These are phyloP conservation scores for Sanghuangporus sanghuang DNA, from an alignment of 1,284 basidiomycete genomes.

Conservation along the genomic window DNA sequence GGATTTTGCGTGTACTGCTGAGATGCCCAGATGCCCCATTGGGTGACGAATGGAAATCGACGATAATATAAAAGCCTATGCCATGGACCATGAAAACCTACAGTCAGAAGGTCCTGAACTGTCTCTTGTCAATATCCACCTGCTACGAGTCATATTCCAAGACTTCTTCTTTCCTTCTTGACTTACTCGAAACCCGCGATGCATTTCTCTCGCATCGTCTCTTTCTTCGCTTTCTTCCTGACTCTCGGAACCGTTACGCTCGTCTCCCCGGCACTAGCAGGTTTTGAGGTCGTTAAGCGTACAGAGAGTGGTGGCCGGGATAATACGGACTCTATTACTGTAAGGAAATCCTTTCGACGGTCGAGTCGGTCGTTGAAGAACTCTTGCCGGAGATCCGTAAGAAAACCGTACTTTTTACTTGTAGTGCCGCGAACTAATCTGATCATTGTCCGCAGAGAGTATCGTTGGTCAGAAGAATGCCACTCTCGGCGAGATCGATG, in stretches of 20 bases:
- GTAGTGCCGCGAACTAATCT: not conserved
- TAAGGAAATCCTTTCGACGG: not conserved
- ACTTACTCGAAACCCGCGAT: not conserved
- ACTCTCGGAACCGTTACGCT: not conserved
- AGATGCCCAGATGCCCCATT: not conserved
- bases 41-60: too few species aligned
- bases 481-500: not conserved
- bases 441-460: not conserved
- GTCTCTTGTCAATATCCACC: too few species aligned
- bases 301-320: not conserved
- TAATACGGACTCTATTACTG: not conserved
- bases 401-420: not conserved
- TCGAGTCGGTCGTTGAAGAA: not conserved
- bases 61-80: too few species aligned
- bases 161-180: not conserved
- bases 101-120: too few species aligned
- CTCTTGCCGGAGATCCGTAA: not conserved
- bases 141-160: too few species aligned
- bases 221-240: not conserved
- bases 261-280: not conserved
- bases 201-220: not conserved
- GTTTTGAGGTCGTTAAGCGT: not conserved
- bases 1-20: not conserved
- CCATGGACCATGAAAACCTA: too few species aligned
- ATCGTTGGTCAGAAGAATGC: not conserved